Evolutionary conservation across 2,329 filamentous ascomycete species (phyloP).

Genomic region (Monosporascus cannonballus): DNA sequence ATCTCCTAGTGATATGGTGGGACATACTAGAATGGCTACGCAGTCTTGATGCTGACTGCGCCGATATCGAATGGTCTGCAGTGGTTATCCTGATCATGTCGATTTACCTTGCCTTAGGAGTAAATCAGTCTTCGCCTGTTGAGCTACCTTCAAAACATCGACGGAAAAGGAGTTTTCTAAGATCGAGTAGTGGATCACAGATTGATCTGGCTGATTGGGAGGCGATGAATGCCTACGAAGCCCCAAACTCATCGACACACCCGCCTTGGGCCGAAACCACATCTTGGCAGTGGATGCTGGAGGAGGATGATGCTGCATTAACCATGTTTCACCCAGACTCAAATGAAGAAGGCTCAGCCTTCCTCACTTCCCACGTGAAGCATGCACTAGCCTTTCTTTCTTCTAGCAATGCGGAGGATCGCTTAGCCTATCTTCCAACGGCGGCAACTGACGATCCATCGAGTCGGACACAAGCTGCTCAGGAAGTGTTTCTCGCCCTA

Average conservation of each 20-base stretch:
- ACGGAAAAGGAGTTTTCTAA: slow-evolving; percentile 18
- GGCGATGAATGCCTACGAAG: slow-evolving; percentile 39
- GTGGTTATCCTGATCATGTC: slow-evolving; percentile 58
- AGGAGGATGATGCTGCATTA: slow-evolving; percentile 39
- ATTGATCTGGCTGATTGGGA: slow-evolving; percentile 37
- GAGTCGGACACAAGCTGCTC: slow-evolving; percentile 52
- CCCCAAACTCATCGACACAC: slow-evolving; percentile 41
- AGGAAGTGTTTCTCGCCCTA: slow-evolving; percentile 67
- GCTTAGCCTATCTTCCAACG: slow-evolving; percentile 61
- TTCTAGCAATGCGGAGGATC: slow-evolving; percentile 51
- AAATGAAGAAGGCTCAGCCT: slow-evolving; percentile 25
- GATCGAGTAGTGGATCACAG: slow-evolving; percentile 26
- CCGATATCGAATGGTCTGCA: slow-evolving; percentile 63
- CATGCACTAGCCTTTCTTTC: slow-evolving; percentile 61
- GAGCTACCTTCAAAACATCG: slow-evolving; percentile 10
- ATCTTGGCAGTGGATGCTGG: slow-evolving; percentile 67
- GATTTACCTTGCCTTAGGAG: slow-evolving; percentile 55
- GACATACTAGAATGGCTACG: slow-evolving; percentile 65
- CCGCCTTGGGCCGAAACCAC: slow-evolving; percentile 54
- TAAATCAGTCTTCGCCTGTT: slow-evolving; percentile 20
- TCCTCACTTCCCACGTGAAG: slow-evolving; percentile 46
- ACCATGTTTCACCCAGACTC: slow-evolving; percentile 19
- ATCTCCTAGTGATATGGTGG: slow-evolving; percentile 65
- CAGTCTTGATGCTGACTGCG: slow-evolving; percentile 36
- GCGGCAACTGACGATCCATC: slow-evolving; percentile 45